Percentiles rank a stretch among this genome's conserved stretches.
Evolutionary conservation across 2,329 filamentous ascomycete genomes (phyloP).

Genomic region (Incumbomyces lentus): DNA sequence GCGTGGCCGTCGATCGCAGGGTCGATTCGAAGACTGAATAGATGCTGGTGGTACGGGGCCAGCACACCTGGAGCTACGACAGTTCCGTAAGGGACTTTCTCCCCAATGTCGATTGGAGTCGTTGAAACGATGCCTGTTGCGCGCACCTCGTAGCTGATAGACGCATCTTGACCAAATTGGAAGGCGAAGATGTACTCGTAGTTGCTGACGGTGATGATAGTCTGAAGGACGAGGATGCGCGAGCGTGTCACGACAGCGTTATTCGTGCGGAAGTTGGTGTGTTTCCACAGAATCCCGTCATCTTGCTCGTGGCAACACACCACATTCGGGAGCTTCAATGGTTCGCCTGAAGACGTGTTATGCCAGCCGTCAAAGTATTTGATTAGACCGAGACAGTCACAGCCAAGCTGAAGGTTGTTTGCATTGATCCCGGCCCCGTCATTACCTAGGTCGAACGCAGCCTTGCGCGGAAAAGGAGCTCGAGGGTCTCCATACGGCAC

Average conservation of each 20-base stretch:
- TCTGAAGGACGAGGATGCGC: constrained; percentile 29
- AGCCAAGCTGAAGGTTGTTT: constrained; percentile 25
- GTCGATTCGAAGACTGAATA: constrained; percentile 37
- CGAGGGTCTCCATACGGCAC: constrained; percentile 36
- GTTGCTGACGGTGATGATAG: constrained; percentile 33
- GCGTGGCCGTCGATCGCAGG: constrained; percentile 31
- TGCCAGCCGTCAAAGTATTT: constrained; percentile 35
- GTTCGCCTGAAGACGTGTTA: constrained; percentile 26
- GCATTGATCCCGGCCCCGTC: constrained; percentile 34
- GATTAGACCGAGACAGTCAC: constrained; percentile 33
- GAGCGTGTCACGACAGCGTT: constrained; percentile 27
- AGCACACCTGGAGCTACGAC: constrained; percentile 33
- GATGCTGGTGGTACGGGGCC: constrained; percentile 35
- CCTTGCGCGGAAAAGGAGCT: constrained; percentile 33
- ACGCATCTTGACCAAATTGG: constrained; percentile 32
- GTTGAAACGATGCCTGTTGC: constrained; percentile 39
- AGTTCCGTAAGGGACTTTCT: constrained; percentile 30
- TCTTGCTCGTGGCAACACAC: constrained; percentile 34
- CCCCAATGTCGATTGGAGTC: constrained; percentile 26
- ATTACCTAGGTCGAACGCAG: constrained; percentile 36
- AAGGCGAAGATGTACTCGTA: constrained; percentile 38
- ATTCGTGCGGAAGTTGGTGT: constrained; percentile 30
- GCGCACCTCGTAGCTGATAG: constrained; percentile 33
- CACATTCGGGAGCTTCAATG: constrained; percentile 31
- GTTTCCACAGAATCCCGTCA: constrained; percentile 32